Conservation (phyloP, 225 moss, liverwort and hornwort genomes). For the Takakia lepidozioides region DNA sequence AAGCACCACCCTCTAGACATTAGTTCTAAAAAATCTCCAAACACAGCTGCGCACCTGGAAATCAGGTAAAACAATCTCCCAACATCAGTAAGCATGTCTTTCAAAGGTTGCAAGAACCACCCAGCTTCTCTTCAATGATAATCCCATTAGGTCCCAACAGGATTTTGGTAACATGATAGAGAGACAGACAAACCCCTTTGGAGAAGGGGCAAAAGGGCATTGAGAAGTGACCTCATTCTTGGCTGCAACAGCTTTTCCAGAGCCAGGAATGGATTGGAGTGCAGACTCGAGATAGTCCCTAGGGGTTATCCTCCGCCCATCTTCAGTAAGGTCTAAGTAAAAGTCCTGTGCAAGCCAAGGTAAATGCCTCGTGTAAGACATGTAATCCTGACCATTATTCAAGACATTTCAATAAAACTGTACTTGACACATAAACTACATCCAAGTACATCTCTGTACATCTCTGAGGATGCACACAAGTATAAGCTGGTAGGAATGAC, state of each 20-base stretch:
- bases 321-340: conserved; percentile 72
- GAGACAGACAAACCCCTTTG: neutral
- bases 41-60: neutral
- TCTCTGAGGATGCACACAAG: too few relatives aligned
- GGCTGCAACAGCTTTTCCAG: conserved; percentile 62
- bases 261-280: conserved; percentile 57
- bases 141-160: too few relatives aligned
- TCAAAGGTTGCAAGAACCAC: too few relatives aligned
- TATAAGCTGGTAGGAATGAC: conserved; percentile 7
- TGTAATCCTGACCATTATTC: too few relatives aligned
- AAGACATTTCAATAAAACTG: too few relatives aligned
- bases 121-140: too few relatives aligned
- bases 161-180: neutral
- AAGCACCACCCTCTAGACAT: neutral
- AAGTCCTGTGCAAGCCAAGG: too few relatives aligned
- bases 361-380: too few relatives aligned
- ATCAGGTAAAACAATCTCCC: neutral
- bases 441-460: too few relatives aligned
- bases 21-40: neutral
- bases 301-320: conserved; percentile 62
- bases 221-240: conserved; percentile 65
- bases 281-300: conserved; percentile 84
- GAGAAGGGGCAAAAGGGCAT: neutral
- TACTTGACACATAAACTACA: too few relatives aligned
- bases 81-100: too few relatives aligned